These are phyloP conservation scores for Naegleria lovaniensis DNA, from an alignment of 208 protist genomes.

Conservation along the genomic window DNA sequence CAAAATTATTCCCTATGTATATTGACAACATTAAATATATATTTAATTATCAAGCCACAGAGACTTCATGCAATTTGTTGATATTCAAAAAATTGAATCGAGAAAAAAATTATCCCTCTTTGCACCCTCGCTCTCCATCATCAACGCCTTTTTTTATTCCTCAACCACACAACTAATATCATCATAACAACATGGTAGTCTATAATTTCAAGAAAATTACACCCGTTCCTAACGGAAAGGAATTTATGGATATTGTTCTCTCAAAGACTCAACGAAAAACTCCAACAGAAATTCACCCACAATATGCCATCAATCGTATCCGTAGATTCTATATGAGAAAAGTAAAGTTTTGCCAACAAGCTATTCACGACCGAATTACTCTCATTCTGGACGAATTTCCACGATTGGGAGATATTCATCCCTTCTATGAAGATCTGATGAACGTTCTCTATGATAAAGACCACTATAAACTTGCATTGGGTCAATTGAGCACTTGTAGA, in stretches of 20 bases:
- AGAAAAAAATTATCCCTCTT: too few species aligned
- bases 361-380: slow-evolving; percentile 93
- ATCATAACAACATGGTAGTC: background rate
- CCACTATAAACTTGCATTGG: slow-evolving; percentile 99
- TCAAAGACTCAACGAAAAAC: slow-evolving; percentile 99
- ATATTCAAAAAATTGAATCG: too few species aligned
- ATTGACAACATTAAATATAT: background rate
- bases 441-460: slow-evolving; percentile 99
- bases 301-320: slow-evolving; percentile 97
- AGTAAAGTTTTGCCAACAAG: slow-evolving; percentile 96
- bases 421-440: slow-evolving; percentile 99
- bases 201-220: slow-evolving; percentile 36
- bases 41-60: too few species aligned
- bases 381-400: slow-evolving; percentile 93
- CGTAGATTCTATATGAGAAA: slow-evolving; percentile 99
- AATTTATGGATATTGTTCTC: slow-evolving; percentile 99
- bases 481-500: slow-evolving; percentile 92
- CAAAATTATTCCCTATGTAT: slow-evolving; percentile 15
- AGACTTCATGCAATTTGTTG: too few species aligned
- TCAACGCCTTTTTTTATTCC: too few species aligned
- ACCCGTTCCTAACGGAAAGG: slow-evolving; percentile 91
- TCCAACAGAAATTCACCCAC: slow-evolving; percentile 98
- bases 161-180: too few species aligned
- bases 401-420: slow-evolving; percentile 97
- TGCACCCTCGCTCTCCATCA: too few species aligned